Percentiles rank a stretch among this genome's conserved stretches.
phyloP scores from a whole-genome alignment of 352 stramenopile species.

The Halophytophthora batemanensis region DNA sequence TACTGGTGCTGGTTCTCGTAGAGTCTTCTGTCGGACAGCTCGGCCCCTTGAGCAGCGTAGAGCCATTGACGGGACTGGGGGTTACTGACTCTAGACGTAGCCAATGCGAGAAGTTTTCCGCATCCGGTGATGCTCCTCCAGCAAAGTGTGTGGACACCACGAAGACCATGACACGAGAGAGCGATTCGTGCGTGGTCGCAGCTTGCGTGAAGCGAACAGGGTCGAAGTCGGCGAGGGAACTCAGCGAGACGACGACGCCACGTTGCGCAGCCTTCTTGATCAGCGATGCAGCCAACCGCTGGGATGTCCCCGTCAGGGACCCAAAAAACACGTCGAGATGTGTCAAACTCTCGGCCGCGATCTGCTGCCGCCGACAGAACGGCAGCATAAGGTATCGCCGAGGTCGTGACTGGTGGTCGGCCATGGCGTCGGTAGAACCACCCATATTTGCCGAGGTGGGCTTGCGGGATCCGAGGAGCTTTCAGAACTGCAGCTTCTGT shows the following conservation, averaged over 20 bases:
- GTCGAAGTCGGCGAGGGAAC: constrained; percentile 89
- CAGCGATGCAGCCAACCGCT: constrained; percentile 89
- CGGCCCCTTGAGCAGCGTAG: background rate
- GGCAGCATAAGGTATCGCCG: too few species aligned
- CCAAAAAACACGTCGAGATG: constrained; percentile 92
- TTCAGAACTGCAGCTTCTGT: too few species aligned
- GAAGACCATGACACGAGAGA: constrained; percentile 70
- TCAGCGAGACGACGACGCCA: constrained; percentile 55
- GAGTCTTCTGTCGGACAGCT: too few species aligned
- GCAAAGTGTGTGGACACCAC: constrained; percentile 95
- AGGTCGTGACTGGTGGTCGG: too few species aligned
- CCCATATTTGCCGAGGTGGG: too few species aligned
- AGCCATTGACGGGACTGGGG: background rate
- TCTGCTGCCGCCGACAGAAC: too few species aligned
- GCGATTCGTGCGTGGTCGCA: constrained; percentile 22
- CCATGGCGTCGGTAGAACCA: too few species aligned
- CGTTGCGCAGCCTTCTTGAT: constrained; percentile 57
- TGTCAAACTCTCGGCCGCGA: constrained; percentile 20
- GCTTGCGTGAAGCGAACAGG: constrained; percentile 10
- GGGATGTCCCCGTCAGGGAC: constrained; percentile 92
- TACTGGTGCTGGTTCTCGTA: too few species aligned
- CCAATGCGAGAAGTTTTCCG: constrained; percentile 83
- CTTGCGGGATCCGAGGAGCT: too few species aligned
- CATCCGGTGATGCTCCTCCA: constrained; percentile 93
- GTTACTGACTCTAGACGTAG: constrained; percentile 40